phyloP scores from a whole-genome alignment of 108 stramenopile genomes.

The Skeletonema potamos region DNA sequence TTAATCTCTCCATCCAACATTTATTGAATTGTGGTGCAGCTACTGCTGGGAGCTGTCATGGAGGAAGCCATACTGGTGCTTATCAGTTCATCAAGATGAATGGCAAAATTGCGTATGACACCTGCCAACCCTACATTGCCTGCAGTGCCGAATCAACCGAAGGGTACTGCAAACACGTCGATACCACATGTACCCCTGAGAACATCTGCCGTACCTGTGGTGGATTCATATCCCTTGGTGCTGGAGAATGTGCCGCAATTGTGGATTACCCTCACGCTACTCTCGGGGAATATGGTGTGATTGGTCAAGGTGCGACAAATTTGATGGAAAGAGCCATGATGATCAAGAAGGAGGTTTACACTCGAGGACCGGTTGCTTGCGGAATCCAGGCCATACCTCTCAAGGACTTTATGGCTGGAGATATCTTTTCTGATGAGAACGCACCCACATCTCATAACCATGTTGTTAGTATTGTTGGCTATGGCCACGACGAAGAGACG shows the following conservation, averaged over 20 bases:
- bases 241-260: slow-evolving; percentile 51
- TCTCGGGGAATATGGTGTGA: slow-evolving; percentile 37
- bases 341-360: slow-evolving; percentile 65
- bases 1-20: slow-evolving; percentile 58
- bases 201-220: slow-evolving; percentile 68
- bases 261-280: slow-evolving; percentile 73
- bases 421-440: slow-evolving; percentile 58
- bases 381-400: slow-evolving; percentile 71
- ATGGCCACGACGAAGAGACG: slow-evolving; percentile 74
- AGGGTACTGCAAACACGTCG: slow-evolving; percentile 80
- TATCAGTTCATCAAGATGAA: slow-evolving; percentile 74
- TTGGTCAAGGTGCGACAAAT: not conserved
- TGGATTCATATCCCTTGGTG: slow-evolving; percentile 8
- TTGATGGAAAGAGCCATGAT: slow-evolving; percentile 22
- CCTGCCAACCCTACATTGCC: slow-evolving; percentile 81
- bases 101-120: slow-evolving; percentile 56
- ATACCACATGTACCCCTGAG: slow-evolving; percentile 64
- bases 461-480: slow-evolving; percentile 89
- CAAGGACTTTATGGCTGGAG: slow-evolving; percentile 67
- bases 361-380: slow-evolving; percentile 92
- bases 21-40: slow-evolving; percentile 85
- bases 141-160: slow-evolving; percentile 71
- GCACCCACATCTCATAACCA: slow-evolving; percentile 65
- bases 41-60: slow-evolving; percentile 86
- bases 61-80: slow-evolving; percentile 59